A percentile compares a stretch with the other conserved stretches of the same genome.
phyloP scores from a whole-genome alignment of 352 stramenopile genomes.

The Pythium periplocum region DNA sequence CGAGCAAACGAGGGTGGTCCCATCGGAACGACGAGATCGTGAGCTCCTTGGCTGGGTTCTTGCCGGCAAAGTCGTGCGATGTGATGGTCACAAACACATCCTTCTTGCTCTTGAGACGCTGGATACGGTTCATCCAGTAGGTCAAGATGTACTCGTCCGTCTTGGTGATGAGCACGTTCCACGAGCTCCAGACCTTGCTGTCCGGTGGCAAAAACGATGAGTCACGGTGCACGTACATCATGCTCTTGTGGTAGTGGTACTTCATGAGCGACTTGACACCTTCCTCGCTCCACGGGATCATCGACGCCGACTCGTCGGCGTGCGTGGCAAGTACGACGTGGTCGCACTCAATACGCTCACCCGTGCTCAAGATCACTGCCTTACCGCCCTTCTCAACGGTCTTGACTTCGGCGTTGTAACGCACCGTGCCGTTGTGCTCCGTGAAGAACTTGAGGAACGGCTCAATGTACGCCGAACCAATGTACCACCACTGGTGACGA shows the following conservation, averaged over 20 bases:
- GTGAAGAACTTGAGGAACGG: slow-evolving; percentile 86
- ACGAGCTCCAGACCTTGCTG: slow-evolving; percentile 79
- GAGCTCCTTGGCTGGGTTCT: slow-evolving; percentile 38
- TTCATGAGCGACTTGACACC: slow-evolving; percentile 68
- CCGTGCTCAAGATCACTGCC: slow-evolving; percentile 59
- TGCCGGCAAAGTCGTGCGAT: slow-evolving; percentile 61
- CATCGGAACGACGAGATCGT: slow-evolving; percentile 77
- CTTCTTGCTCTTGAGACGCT: slow-evolving; percentile 82
- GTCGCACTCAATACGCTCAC: slow-evolving; percentile 79
- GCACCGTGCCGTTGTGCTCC: slow-evolving; percentile 69
- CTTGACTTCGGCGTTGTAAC: slow-evolving; percentile 67
- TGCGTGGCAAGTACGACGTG: slow-evolving; percentile 82
- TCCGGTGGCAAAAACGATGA: slow-evolving; percentile 61
- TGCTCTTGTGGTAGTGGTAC: slow-evolving; percentile 84
- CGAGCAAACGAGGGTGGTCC: slow-evolving; percentile 80
- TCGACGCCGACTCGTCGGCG: slow-evolving; percentile 67
- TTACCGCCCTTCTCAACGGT: slow-evolving; percentile 74
- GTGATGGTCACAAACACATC: slow-evolving; percentile 87
- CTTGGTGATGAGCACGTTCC: slow-evolving; percentile 84
- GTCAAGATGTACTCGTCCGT: slow-evolving; percentile 84
- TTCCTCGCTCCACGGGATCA: slow-evolving; percentile 67
- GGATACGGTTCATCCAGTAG: slow-evolving; percentile 90
- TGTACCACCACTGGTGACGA: slow-evolving; percentile 83
- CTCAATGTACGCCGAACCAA: slow-evolving; percentile 78
- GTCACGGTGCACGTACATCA: slow-evolving; percentile 86